A percentile compares a stretch with the other conserved stretches of the same genome.
These are phyloP conservation scores for Pseudozyma thailandica DNA, from an alignment of 1,284 basidiomycete genomes.

Conservation along the genomic window DNA sequence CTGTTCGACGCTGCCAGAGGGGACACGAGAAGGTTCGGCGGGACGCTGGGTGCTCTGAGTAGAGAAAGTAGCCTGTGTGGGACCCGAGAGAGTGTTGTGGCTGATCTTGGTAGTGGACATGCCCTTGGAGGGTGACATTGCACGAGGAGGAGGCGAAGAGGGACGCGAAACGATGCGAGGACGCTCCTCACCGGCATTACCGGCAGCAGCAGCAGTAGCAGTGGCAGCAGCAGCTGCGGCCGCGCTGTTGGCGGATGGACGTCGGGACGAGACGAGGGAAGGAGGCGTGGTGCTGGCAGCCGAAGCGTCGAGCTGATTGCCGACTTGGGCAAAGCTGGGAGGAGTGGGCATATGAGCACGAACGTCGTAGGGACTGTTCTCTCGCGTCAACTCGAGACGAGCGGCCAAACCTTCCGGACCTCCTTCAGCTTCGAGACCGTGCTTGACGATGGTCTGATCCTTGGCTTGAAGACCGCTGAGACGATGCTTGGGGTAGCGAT, in stretches of 20 bases:
- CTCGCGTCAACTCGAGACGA: constrained; percentile 53
- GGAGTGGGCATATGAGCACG: constrained; percentile 31
- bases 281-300: constrained; percentile 30
- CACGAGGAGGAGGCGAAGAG: constrained; percentile 53
- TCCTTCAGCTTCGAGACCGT: constrained; percentile 37
- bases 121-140: constrained; percentile 56
- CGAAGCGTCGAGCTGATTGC: constrained; percentile 20
- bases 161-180: constrained; percentile 24
- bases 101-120: constrained; percentile 49
- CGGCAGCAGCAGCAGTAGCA: constrained; percentile 12
- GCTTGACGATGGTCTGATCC: constrained; percentile 57
- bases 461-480: constrained; percentile 60
- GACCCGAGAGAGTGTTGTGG: constrained; percentile 32
- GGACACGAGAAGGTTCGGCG: constrained; percentile 15
- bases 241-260: constrained; percentile 23
- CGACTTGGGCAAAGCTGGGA: constrained; percentile 18
- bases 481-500: constrained; percentile 56
- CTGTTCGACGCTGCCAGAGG: constrained; percentile 12
- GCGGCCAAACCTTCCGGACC: constrained; percentile 28
- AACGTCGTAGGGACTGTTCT: constrained; percentile 53
- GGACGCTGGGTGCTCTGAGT: constrained; percentile 10
- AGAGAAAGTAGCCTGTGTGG: constrained; percentile 18
- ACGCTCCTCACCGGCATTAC: constrained; percentile 6
- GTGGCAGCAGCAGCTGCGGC: constrained; percentile 7
- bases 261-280: constrained; percentile 29